Base-by-base conservation (phyloP, 1,284 basidiomycete genomes). In the Bothia castanella region DNA sequence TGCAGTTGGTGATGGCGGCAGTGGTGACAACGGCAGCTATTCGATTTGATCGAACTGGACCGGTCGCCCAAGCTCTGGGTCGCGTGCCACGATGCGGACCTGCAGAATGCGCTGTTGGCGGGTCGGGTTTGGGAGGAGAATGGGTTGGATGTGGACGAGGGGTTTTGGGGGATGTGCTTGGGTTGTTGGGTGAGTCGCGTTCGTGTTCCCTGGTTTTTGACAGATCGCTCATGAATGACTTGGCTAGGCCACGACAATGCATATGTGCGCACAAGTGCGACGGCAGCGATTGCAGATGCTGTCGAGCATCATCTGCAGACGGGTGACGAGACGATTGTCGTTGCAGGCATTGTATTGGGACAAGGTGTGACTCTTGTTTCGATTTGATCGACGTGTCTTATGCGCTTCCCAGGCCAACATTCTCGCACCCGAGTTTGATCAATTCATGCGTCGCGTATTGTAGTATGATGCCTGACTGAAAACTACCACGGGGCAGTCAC, bases 121-220 rank as follows among this genome's bases (percentile, higher is more conserved):
- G 74, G 75, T 25, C 84, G 87, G 60, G 69, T 94, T 12, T 99
- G 95, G 96, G 94, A 97, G 52, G 97, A 99, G 61, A 99, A 99
- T 60, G 95, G 91, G 12, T 71, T 99, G 32, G 93, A 98, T 62
- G 83, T 97, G 7, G 83, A 90, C 0, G 89, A 91, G 59, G 70
- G 68, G 4, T 97, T 86, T 68, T 70, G 92, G 1, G 68, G 2
- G 73, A 78, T 38, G 72, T 98, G 16, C 66, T 92, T 11, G 67
- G 71, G 0, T 90, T 85, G 62, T 77, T 98, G 21, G 87, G 90
- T 90, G 62, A 2, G 52, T 55, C 20, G 29, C 13, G 9, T 20
- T 16, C 14, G 8, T 23, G 7, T 19, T 7, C 16, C 17, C 12
- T 17, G 7, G 14, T 23, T 8, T 14, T n/a, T 42, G 16, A 23